A percentile compares a stretch with the other conserved stretches of the same genome.
Conservation (phyloP, 75 land plant genomes). For the Picea glauca region DNA sequence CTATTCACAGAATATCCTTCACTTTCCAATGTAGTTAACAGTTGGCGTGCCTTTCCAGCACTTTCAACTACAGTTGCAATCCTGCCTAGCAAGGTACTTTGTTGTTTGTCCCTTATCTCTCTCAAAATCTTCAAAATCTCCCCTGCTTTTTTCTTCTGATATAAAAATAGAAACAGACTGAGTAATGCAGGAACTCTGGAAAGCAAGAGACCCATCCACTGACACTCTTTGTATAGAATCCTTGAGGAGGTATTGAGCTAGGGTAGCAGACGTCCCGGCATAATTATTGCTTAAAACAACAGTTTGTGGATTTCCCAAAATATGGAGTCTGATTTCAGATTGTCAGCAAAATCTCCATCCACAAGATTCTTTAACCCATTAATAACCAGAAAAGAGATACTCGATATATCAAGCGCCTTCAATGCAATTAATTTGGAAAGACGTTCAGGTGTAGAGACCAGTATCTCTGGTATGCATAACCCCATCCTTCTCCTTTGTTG, state of each 20-base stretch:
- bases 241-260: slow-evolving; percentile 18
- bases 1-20: too few relatives aligned
- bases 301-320: slow-evolving; percentile 27
- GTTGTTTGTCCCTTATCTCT: background rate
- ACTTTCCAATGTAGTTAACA: too few relatives aligned
- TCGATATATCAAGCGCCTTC: slow-evolving; percentile 66
- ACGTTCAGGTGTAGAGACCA: slow-evolving; percentile 81
- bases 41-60: too few relatives aligned
- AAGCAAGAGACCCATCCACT: slow-evolving; percentile 2
- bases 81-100: background rate
- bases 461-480: slow-evolving; percentile 66
- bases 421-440: slow-evolving; percentile 65
- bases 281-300: slow-evolving; percentile 34
- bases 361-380: slow-evolving; percentile 35
- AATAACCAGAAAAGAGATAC: slow-evolving; percentile 56
- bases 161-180: slow-evolving; percentile 13
- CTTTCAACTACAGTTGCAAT: background rate
- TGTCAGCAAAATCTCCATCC: slow-evolving; percentile 18
- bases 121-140: background rate
- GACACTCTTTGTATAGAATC: slow-evolving; percentile 24
- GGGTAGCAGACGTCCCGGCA: background rate
- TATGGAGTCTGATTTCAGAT: slow-evolving; percentile 20
- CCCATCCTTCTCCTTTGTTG: background rate
- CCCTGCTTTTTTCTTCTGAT: slow-evolving; percentile 12
- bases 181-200: slow-evolving; percentile 14